These are phyloP conservation scores for Pythium diclinum DNA, from an alignment of 352 stramenopile species.

Conservation along the genomic window DNA sequence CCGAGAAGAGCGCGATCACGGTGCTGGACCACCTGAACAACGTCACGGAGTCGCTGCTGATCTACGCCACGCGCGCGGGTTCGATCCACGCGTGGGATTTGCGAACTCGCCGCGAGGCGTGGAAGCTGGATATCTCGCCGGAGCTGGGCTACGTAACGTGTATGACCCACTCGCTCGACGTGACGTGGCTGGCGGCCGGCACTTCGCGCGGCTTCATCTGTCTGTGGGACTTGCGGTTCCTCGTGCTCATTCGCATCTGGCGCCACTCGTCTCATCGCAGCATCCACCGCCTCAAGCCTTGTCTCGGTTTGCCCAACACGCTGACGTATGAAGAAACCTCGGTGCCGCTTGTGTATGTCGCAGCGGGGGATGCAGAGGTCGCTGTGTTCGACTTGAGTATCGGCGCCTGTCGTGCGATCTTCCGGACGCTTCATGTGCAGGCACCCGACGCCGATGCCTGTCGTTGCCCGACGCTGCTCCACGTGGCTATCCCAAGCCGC, in stretches of 20 bases:
- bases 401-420: slow-evolving; percentile 90
- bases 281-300: slow-evolving; percentile 90
- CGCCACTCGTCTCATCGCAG: slow-evolving; percentile 90
- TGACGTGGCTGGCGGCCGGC: slow-evolving; percentile 93
- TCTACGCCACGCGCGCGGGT: slow-evolving; percentile 92
- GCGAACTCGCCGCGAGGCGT: slow-evolving; percentile 89
- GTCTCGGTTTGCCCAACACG: slow-evolving; percentile 75
- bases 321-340: slow-evolving; percentile 65
- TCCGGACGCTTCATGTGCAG: slow-evolving; percentile 84
- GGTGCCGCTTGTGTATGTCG: slow-evolving; percentile 93
- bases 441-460: slow-evolving; percentile 73
- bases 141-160: slow-evolving; percentile 96
- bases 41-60: slow-evolving; percentile 90
- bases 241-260: slow-evolving; percentile 94
- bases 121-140: slow-evolving; percentile 88
- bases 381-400: slow-evolving; percentile 86
- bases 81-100: slow-evolving; percentile 92
- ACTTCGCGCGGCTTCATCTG: slow-evolving; percentile 94
- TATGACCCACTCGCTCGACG: slow-evolving; percentile 93
- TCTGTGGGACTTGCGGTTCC: slow-evolving; percentile 96
- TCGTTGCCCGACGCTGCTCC: slow-evolving; percentile 66
- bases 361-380: slow-evolving; percentile 91
- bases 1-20: slow-evolving; percentile 91
- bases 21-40: slow-evolving; percentile 96
- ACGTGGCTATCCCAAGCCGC: slow-evolving; percentile 73